Evolutionary conservation across 1,284 basidiomycete species (phyloP), one percentile per base, ranked within the genome.

Genomic region (Schizopora paradoxa): DNA sequence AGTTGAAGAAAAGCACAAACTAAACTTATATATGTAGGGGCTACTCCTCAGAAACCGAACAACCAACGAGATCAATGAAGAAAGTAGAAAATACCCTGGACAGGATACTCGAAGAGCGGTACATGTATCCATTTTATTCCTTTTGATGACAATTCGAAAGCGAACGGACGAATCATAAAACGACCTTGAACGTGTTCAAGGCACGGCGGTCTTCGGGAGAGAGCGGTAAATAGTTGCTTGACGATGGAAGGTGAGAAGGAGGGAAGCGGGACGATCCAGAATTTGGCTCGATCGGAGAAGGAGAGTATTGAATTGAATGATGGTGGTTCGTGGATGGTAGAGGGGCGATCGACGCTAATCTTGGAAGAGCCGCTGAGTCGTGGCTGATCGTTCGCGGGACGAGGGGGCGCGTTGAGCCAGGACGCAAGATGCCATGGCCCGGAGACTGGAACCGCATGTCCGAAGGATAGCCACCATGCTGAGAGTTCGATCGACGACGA

Each of bases 121-220:
- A n/a, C n/a, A n/a, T n/a, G n/a, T n/a, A n/a, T n/a, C n/a, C n/a
- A n/a, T n/a, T n/a, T n/a, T n/a, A n/a, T n/a, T n/a, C n/a, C n/a
- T n/a, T n/a, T n/a, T n/a, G n/a, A n/a, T n/a, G n/a, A n/a, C n/a
- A n/a, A n/a, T n/a, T n/a, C n/a, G n/a, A n/a, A n/a, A n/a, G n/a
- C n/a, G n/a, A n/a, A n/a, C n/a, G n/a, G 14, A 32, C 19, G 26
- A 41, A 36, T 61, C 62, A 81, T 39, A 82, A 56, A 11, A 71
- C 64, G 40, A 81, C 68, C 39, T 76, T 73, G 56, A 82, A 75
- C 22, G 73, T 72, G 52, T 69, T 70, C 42, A 82, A 56, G 11
- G 72, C 74, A 42, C 77, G 70, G 42, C 69, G 70, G 58, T 82
- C 79, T 56, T 82, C 79, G 28, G 72, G 64, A 11, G 77, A 77